Evolutionary conservation across 208 protist genomes (phyloP).

Genomic region (Acanthamoeba royreba): DNA sequence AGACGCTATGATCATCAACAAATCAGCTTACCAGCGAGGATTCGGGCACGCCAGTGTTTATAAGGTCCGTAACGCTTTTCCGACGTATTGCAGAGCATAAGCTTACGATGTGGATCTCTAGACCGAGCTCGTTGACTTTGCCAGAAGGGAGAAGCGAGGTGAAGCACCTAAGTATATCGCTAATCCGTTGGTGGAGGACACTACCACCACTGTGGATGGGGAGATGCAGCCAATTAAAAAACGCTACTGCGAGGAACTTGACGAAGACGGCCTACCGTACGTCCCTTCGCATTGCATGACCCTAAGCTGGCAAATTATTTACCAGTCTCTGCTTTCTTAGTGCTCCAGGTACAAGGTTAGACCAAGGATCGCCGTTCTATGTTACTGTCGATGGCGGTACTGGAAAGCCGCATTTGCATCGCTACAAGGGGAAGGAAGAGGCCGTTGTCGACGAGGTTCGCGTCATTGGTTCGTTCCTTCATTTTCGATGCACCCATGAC

Average conservation of each 20-base stretch:
- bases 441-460: slow-evolving; percentile 73
- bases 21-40: slow-evolving; percentile 95
- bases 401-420: background rate
- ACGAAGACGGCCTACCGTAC: slow-evolving; percentile 77
- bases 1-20: slow-evolving; percentile 99
- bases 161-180: slow-evolving; percentile 2
- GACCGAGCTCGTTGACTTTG: slow-evolving; percentile 31
- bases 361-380: background rate
- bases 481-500: background rate
- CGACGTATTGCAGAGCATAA: background rate
- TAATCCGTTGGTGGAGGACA: background rate
- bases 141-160: background rate
- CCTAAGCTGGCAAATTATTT: background rate
- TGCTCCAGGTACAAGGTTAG: background rate
- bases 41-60: slow-evolving; percentile 96
- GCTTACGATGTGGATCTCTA: background rate
- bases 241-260: slow-evolving; percentile 54
- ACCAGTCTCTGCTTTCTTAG: background rate
- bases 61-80: slow-evolving; percentile 59
- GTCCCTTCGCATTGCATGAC: background rate
- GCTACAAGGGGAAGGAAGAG: slow-evolving; percentile 32
- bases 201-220: background rate
- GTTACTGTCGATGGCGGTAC: background rate
- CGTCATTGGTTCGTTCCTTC: slow-evolving; percentile 50
- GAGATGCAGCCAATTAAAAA: background rate